These are phyloP conservation scores for Trypanosoma grayi DNA, from an alignment of 208 protist species.

Conservation along the genomic window DNA sequence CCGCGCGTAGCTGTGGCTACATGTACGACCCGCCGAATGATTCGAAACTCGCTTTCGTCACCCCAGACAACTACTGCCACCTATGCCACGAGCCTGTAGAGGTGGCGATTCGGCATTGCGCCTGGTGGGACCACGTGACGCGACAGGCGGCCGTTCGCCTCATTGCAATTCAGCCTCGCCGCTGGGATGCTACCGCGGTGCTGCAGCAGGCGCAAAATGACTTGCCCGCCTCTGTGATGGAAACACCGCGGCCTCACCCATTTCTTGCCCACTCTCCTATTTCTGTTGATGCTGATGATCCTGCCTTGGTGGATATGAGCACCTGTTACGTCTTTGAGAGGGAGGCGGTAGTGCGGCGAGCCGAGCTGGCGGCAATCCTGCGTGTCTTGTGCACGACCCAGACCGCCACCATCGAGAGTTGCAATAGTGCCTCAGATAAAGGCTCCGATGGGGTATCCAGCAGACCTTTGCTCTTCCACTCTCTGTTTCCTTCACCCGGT, in stretches of 20 bases:
- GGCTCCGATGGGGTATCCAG: neutral
- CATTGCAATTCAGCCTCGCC: slow-evolving; percentile 20
- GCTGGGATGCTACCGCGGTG: slow-evolving; percentile 15
- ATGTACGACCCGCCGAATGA: slow-evolving; percentile 29
- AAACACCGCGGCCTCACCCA: slow-evolving; percentile 14
- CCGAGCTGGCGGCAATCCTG: slow-evolving; percentile 22
- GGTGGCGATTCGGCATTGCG: slow-evolving; percentile 20
- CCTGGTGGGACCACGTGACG: slow-evolving; percentile 40
- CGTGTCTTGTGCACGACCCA: slow-evolving; percentile 21
- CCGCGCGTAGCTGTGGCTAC: slow-evolving; percentile 3
- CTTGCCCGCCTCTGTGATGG: slow-evolving; percentile 16
- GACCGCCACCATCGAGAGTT: neutral
- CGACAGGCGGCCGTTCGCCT: slow-evolving; percentile 20
- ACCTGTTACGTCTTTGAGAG: slow-evolving; percentile 26
- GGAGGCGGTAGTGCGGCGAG: slow-evolving; percentile 24
- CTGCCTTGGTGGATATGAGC: slow-evolving; percentile 19
- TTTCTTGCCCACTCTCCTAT: slow-evolving; percentile 1
- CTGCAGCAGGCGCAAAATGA: neutral
- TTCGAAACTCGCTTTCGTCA: slow-evolving; percentile 26
- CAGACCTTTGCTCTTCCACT: slow-evolving; percentile 3
- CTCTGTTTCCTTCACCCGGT: slow-evolving; percentile 4
- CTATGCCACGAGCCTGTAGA: slow-evolving; percentile 29
- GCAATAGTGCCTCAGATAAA: neutral
- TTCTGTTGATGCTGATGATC: neutral
- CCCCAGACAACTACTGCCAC: slow-evolving; percentile 27